These are phyloP conservation scores for Nadsonia commutata DNA, from an alignment of 1,139 yeast genomes.

Conservation along the genomic window DNA sequence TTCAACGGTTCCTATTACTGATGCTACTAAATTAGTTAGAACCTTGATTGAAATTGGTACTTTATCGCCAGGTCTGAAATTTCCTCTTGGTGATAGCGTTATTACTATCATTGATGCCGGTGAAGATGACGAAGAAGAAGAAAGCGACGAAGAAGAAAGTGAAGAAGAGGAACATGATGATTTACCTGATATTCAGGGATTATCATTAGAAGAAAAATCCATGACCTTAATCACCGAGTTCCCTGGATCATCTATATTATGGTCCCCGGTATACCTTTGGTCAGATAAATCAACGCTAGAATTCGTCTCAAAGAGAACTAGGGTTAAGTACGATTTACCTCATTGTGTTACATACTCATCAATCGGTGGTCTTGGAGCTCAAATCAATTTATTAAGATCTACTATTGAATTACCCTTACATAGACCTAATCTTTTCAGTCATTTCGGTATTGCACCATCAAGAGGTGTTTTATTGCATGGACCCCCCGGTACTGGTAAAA, in stretches of 20 bases:
- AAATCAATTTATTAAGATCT: constrained; percentile 45
- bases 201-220: constrained; percentile 5
- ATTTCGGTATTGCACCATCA: constrained; percentile 81
- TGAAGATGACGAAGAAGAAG: constrained; percentile 15
- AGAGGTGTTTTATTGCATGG: constrained; percentile 85
- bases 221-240: constrained; percentile 13
- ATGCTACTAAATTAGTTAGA: constrained; percentile 12
- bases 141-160: constrained; percentile 21
- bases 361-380: constrained; percentile 67
- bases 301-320: constrained; percentile 15
- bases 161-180: constrained; percentile 24
- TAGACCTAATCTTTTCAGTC: constrained; percentile 58
- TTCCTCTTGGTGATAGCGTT: constrained; percentile 13
- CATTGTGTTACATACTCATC: constrained; percentile 30
- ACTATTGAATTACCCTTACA: constrained; percentile 71
- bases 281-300: constrained; percentile 13
- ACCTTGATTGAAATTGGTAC: constrained; percentile 16
- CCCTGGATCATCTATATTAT: constrained; percentile 34
- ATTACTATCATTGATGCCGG: constrained; percentile 4
- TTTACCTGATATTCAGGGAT: constrained; percentile 12
- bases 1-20: constrained; percentile 13
- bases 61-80: constrained; percentile 11
- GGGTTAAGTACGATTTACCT: constrained; percentile 24
- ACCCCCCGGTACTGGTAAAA: constrained; percentile 96
- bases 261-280: constrained; percentile 21